Base-by-base conservation (phyloP, 2,329 filamentous ascomycete genomes). In the Epichloe aotearoae region DNA sequence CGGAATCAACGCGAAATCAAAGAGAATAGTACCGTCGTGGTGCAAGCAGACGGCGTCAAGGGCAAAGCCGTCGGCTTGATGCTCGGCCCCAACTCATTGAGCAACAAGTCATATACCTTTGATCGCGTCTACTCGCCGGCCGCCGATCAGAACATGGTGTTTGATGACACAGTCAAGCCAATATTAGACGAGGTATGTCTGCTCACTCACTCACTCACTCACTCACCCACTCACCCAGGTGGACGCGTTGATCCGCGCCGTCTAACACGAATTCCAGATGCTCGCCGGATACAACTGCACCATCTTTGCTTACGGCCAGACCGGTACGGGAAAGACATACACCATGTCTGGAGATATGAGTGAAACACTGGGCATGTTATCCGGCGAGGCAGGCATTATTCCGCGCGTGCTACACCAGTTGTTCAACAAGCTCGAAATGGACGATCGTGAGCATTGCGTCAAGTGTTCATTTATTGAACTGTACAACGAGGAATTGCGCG, bases 281-380 rank as follows among this genome's bases (percentile, higher is more conserved):
- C 77, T 98, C 41, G 79, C 83, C 23, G 93, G 93, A 49, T 97
- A 88, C 71, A 98, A 98, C 66, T 98, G 93, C 70, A 98, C 93
- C 5, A 95, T 98, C 53, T 98, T 98, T 61, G 93, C 93, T 36
- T 98, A 98, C 65, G 93, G 93, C 26, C 93, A 98, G 66, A 98
- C 93, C 0, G 93, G 93, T 43, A 98, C 93, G 0, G 93, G 93
- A 59, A 98, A 98, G 68, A 98, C 93, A 14, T 98, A 98, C 68
- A 98, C 93, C 23, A 98, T 98, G 93, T 95, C 91, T 1, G 93
- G 93, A 50, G 91, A 98, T 66, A 96, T 98, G 81, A 87, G 79
- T 14, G 87, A 96, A 59, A 88, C 82, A 0, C 69, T 89, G 38
- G 88, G 91, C 2, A 82, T 95, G 53, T 75, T 95, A 14, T 91